A percentile compares a stretch with the other conserved stretches of the same genome.
Evolutionary conservation across 2,329 filamentous ascomycete genomes (phyloP).

Genomic region (Sporothrix luriei): DNA sequence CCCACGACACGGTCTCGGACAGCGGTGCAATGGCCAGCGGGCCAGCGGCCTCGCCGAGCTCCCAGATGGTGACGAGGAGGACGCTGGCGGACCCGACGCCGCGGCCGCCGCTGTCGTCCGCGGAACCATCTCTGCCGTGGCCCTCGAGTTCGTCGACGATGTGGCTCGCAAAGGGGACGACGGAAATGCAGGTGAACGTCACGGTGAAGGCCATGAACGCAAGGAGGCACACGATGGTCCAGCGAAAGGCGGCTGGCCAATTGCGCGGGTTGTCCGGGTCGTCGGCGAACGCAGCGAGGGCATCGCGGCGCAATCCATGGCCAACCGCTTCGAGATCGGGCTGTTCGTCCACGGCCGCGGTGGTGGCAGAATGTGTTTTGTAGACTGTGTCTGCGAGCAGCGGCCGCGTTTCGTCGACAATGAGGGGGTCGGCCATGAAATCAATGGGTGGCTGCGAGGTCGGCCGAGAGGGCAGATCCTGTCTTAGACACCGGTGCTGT

Average conservation of each 20-base stretch:
- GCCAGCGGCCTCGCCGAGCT: conserved; percentile 66
- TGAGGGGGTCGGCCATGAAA: conserved; percentile 21
- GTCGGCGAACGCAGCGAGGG: conserved; percentile 9
- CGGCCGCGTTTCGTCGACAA: conserved; percentile 32
- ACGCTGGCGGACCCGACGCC: conserved; percentile 49
- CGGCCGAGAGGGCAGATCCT: not conserved
- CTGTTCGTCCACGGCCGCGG: not conserved
- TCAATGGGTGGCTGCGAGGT: not conserved
- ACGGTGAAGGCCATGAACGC: conserved; percentile 60
- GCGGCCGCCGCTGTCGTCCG: conserved; percentile 41
- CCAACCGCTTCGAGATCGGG: not conserved
- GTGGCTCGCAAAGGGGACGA: conserved; percentile 56
- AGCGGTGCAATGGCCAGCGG: conserved; percentile 64
- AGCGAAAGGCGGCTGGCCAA: conserved; percentile 57
- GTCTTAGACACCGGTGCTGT: no score
- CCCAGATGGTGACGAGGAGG: conserved; percentile 61
- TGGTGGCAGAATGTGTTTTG: conserved; percentile 16
- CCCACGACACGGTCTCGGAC: conserved; percentile 58
- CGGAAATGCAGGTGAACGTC: conserved; percentile 61
- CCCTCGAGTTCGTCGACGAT: conserved; percentile 54
- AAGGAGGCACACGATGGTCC: conserved; percentile 56
- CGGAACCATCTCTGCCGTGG: conserved; percentile 40
- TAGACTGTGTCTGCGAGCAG: conserved; percentile 27
- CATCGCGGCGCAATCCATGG: conserved; percentile 47
- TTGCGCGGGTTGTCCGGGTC: conserved; percentile 57